Percentiles rank a stretch among this genome's conserved stretches.
phyloP scores from a whole-genome alignment of 768 basidiomycete genomes.

The Auriscalpium vulgare region DNA sequence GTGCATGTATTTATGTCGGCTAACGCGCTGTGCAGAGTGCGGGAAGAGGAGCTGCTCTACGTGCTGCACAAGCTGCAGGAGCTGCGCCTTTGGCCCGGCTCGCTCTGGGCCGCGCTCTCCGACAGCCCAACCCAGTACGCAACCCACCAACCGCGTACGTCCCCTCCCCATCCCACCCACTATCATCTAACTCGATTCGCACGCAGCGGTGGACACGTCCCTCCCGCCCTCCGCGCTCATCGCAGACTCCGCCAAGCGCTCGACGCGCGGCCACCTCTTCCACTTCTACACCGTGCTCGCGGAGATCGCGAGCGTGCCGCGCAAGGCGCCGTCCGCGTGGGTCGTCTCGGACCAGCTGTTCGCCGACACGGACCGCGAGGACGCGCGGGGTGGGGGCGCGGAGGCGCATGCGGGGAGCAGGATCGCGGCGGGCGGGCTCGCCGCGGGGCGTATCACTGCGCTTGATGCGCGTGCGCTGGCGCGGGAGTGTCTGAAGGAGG shows the following conservation, averaged over 20 bases:
- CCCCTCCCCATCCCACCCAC: slow-evolving; percentile 42
- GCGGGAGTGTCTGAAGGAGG: slow-evolving; percentile 54
- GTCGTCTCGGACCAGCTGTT: slow-evolving; percentile 26
- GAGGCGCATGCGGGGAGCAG: not conserved
- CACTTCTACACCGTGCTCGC: slow-evolving; percentile 77
- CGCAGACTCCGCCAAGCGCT: slow-evolving; percentile 65
- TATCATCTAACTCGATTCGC: not conserved
- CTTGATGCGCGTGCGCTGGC: slow-evolving; percentile 62
- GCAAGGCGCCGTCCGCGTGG: slow-evolving; percentile 50
- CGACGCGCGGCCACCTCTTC: slow-evolving; percentile 78
- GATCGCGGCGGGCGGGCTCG: not conserved
- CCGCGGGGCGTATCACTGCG: slow-evolving; percentile 25
- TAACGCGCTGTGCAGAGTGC: slow-evolving; percentile 68
- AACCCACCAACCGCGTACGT: not conserved
- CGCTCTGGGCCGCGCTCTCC: slow-evolving; percentile 65
- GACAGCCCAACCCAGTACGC: not conserved
- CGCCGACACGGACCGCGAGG: slow-evolving; percentile 37
- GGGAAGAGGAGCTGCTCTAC: slow-evolving; percentile 87
- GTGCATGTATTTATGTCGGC: slow-evolving; percentile 48
- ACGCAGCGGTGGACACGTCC: slow-evolving; percentile 31
- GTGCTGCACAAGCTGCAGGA: slow-evolving; percentile 69
- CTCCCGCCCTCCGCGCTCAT: slow-evolving; percentile 48
- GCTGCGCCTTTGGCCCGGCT: slow-evolving; percentile 67
- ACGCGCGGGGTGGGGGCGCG: not conserved
- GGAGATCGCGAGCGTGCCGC: slow-evolving; percentile 68